Evolutionary conservation across 331 rosid genomes (phyloP), one percentile per base, ranked within the genome.

Genomic region (Erythrophleum ivorense): DNA sequence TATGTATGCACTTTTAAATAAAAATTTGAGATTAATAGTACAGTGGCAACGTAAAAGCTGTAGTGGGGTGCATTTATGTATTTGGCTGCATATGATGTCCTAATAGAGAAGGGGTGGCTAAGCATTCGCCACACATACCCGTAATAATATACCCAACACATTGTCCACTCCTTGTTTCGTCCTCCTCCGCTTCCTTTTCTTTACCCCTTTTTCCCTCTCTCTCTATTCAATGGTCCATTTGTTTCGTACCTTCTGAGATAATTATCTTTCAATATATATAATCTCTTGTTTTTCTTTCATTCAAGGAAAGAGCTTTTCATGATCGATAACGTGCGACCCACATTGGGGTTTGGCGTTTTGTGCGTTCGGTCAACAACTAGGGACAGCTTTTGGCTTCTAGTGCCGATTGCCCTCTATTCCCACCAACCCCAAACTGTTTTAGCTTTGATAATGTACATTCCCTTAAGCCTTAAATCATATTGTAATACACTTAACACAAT

Each of bases 291-390:
- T 48, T 48, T 48, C 0, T 2, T 43, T 43, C 9, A 7, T 43
- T 5, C 1, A 10, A 24, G 36, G 36, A 24, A 59, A 24, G 65
- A 11, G 38, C 6, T 31, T 10, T 1, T 12, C 40, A 40, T 29
- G 45, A 8, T 3, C 4, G 53, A 67, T 5, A n/a, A 68, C 38
- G 49, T 19, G 36, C 34, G 54, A 19, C 10, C 54, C 73, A 68
- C 38, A 19, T 18, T 9, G 31, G 75, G 21, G 79, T 79, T 91
- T 94, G 97, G 91, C 86, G 64, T 79, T 86, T 78, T 74, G 77
- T 82, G 95, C 72, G 76, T 88, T 87, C 79, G 91, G 97, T 94
- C 95, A 92, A 90, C 97, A 90, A 89, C 90, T 82, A 76, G 91
- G 91, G 89, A 85, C 83, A 86, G 70, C 79, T 85, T 88, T 91